Evolutionary conservation across 352 stramenopile species (phyloP), one percentile per base, ranked within the genome.

Genomic region (Elongisporangium anandrum): DNA sequence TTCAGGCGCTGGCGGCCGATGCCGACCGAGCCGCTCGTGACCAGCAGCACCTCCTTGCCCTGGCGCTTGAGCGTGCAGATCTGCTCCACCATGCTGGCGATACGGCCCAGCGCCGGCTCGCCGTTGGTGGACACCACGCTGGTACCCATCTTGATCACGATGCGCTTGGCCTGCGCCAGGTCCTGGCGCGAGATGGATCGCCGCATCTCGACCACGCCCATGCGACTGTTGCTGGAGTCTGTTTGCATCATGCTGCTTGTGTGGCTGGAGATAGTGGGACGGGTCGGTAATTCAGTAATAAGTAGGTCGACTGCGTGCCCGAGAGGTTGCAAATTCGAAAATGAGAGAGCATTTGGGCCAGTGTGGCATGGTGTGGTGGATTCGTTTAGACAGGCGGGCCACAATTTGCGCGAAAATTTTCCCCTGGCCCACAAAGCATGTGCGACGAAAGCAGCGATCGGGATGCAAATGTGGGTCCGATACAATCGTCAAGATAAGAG

Each of bases 81-180:
- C 70, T 98, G 92, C 70, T 98, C 94, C 16, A 94, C 85, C 61
- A 98, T 94, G 26, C 87, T 91, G 17, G 84, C 88, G 59, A 96
- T 93, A 60, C 87, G 83, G 12, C 91, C 95, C 8, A 98, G 77
- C 52, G 91, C 96, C 10, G 91, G 92, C 65, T 96, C 87, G 54
- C 94, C 94, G 63, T 92, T 90, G 54, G 96, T 98, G 20, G 91
- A 96, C 51, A 99, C 94, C 21, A 98, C 92, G 54, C 87, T 97
- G 12, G 96, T 99, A 23, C 96, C 96, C 70, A 97, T 97, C 64
- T 99, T 99, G 60, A 99, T 82, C 38, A 98, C 90, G 50, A 99
- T 95, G 60, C 92, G 90, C 51, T 77, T 80, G 13, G 84, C 81
- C 63, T 93, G 76, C 60, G 91, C 72, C 48, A 95, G 79, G 58